Base-by-base conservation (phyloP, 352 stramenopile species). In the Globisporangium ultimum region DNA sequence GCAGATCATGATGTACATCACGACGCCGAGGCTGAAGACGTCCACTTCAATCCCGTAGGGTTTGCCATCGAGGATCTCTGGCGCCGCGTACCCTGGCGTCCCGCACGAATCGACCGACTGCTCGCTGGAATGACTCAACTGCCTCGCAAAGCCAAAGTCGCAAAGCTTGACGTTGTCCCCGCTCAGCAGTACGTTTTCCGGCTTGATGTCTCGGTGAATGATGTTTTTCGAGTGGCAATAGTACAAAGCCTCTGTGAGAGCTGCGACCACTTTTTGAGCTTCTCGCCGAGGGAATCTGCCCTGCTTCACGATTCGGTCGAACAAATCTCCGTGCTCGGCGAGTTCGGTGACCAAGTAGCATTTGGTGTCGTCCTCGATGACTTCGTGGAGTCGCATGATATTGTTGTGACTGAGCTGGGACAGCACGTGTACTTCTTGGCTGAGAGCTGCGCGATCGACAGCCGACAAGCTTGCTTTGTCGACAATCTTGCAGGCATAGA, bases 311-410 rank as follows among this genome's bases (percentile, higher is more conserved):
- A 95, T 91, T n/a, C 82, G 75, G 55, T 95, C 87, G 22, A 96
- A 94, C 18, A 93, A 58, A 54, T 94, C 85, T 24, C 94, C 93
- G 52, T 96, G 84, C 65, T 95, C 88, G 36, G 97, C 96, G 21
- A 98, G 78, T 67, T 99, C 96, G 52, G 98, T 98, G 18, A 99
- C 92, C 63, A 99, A 80, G 67, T 99, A 99, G 80, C 96, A 99
- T 65, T 98, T 89, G 60, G 90, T 78, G 46, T 93, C 84, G 63
- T 98, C 92, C 51, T 98, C 86, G 51, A 97, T 97, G n/a, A 98
- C 95, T 71, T 97, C 94, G 50, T 97, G 77, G 34, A 97, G 71
- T 10, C 74, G 71, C 84, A 97, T 96, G 64, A 97, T 90, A 73
- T 97, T 85, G 13, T 80, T 74, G 56, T 97, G 91, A 49, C 80